Evolutionary conservation across 306 rosid species (phyloP).

Genomic region (Amphicarpaea edgeworthii): DNA sequence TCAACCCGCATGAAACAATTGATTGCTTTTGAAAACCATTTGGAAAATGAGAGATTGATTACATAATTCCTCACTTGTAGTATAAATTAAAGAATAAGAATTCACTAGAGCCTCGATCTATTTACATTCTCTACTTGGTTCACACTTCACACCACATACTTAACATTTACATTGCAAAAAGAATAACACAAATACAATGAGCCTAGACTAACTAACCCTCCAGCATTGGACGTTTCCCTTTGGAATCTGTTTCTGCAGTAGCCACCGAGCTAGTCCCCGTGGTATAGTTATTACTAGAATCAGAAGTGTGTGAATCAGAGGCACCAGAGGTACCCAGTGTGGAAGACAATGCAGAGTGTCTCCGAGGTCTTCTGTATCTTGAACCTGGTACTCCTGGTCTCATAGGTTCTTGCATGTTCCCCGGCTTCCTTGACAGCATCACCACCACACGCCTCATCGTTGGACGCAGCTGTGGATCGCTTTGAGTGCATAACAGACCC

Average conservation of each 20-base stretch:
- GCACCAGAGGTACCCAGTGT: slow-evolving; percentile 64
- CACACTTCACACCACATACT: neutral
- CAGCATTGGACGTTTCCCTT: slow-evolving; percentile 72
- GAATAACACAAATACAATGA: neutral
- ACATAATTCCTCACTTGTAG: neutral
- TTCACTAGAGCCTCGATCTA: slow-evolving; percentile 10
- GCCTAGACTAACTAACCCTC: slow-evolving; percentile 39
- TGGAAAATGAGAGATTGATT: slow-evolving; percentile 5
- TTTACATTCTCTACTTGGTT: slow-evolving; percentile 29
- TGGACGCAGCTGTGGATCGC: slow-evolving; percentile 79
- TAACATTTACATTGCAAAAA: slow-evolving; percentile 39
- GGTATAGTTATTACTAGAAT: slow-evolving; percentile 52
- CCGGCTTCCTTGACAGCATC: slow-evolving; percentile 73
- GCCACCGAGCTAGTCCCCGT: slow-evolving; percentile 49
- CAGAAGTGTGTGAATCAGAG: slow-evolving; percentile 55
- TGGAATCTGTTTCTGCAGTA: slow-evolving; percentile 41
- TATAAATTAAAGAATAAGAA: slow-evolving; percentile 40
- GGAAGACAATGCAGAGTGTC: slow-evolving; percentile 56
- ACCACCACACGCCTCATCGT: slow-evolving; percentile 81
- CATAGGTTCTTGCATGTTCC: slow-evolving; percentile 75
- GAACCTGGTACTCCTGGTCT: slow-evolving; percentile 79
- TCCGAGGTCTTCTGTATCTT: slow-evolving; percentile 65
- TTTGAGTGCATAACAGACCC: slow-evolving; percentile 61
- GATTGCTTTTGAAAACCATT: neutral
- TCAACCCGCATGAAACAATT: neutral